These are phyloP conservation scores for Magnaporthales sp. DNA, from an alignment of 2,329 filamentous ascomycete species.

Conservation along the genomic window DNA sequence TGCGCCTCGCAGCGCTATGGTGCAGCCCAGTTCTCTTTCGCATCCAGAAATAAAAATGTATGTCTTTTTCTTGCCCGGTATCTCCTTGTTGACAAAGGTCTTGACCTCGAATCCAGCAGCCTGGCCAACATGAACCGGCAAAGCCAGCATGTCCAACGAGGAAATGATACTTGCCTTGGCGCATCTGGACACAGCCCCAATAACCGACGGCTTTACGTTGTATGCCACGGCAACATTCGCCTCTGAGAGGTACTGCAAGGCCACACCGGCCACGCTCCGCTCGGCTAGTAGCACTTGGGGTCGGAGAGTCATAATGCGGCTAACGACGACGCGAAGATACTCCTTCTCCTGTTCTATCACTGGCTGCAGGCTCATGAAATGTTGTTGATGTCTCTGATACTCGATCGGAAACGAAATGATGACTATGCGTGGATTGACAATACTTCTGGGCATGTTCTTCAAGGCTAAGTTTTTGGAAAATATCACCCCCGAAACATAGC, in stretches of 20 bases:
- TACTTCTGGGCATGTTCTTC: conserved; percentile 90
- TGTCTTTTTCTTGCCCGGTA: conserved; percentile 73
- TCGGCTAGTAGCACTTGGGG: conserved; percentile 87
- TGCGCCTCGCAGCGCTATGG: conserved; percentile 81
- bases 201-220: conserved; percentile 92
- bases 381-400: conserved; percentile 84
- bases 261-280: conserved; percentile 84
- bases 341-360: conserved; percentile 96
- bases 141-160: conserved; percentile 84
- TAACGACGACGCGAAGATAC: conserved; percentile 84
- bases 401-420: conserved; percentile 94
- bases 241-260: conserved; percentile 78
- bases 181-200: conserved; percentile 89
- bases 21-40: conserved; percentile 83
- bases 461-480: conserved; percentile 95
- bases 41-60: conserved; percentile 95
- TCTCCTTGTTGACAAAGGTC: conserved; percentile 77
- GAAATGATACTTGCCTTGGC: conserved; percentile 89
- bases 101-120: conserved; percentile 90
- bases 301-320: conserved; percentile 75
- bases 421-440: conserved; percentile 75
- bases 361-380: conserved; percentile 97
- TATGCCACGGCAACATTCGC: conserved; percentile 89
- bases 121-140: conserved; percentile 67
- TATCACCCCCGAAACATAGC: conserved; percentile 93